These are phyloP conservation scores for Castanea crenata DNA, from an alignment of 306 rosid genomes.

Conservation along the genomic window DNA sequence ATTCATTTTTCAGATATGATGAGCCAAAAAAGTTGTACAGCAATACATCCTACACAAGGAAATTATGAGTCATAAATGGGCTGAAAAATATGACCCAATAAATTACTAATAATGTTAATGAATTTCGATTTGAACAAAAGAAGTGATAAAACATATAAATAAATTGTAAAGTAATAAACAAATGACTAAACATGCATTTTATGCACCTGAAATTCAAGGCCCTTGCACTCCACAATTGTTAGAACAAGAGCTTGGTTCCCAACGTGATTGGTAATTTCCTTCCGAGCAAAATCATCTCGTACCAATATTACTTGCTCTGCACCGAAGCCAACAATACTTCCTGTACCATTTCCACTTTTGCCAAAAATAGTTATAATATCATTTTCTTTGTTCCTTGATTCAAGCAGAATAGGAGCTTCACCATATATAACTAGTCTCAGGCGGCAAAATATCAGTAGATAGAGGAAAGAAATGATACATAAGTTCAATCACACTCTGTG, in stretches of 20 bases:
- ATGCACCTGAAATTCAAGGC: conserved; percentile 81
- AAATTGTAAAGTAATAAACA: not conserved
- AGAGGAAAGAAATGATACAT: conserved; percentile 65
- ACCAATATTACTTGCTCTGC: conserved; percentile 86
- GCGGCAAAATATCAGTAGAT: conserved; percentile 57
- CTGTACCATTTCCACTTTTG: conserved; percentile 31
- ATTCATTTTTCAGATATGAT: conserved; percentile 54
- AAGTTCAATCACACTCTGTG: conserved; percentile 68
- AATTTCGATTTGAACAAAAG: not conserved
- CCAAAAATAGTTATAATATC: conserved; percentile 71
- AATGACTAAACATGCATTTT: not conserved
- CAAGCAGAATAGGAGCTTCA: conserved; percentile 65
- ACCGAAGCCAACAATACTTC: conserved; percentile 68
- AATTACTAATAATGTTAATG: not conserved
- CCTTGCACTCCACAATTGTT: conserved; percentile 75
- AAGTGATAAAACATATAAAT: not conserved
- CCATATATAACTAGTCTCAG: conserved; percentile 72
- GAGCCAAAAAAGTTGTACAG: conserved; percentile 68
- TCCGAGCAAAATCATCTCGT: conserved; percentile 57
- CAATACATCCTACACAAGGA: conserved; percentile 56
- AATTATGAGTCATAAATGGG: not conserved
- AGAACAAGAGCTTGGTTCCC: conserved; percentile 79
- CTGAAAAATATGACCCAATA: not conserved
- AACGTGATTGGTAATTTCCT: conserved; percentile 39
- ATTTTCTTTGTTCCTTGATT: conserved; percentile 48